Base-by-base conservation (phyloP, 108 stramenopile species). In the Nitzschia sp. region DNA sequence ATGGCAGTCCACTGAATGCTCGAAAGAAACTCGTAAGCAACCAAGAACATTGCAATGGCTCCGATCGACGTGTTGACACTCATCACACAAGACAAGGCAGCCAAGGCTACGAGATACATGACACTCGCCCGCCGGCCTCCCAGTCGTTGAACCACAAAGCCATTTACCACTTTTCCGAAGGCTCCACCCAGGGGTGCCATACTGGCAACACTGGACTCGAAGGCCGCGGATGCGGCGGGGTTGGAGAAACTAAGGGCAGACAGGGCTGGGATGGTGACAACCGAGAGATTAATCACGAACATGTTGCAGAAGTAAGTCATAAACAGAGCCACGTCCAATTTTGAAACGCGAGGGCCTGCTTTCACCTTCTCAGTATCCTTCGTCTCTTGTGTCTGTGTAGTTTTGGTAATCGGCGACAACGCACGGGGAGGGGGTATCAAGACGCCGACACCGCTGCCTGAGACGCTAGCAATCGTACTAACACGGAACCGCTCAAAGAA, bases 81-180 rank as follows among this genome's bases (percentile, higher is more conserved):
- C 53, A 75, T 68, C 2, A 29, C 50, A 11, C 56, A 17, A 2
- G 28, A 23, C 29, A 68, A 29, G 0, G 44, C 36, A 8, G 67
- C 48, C 27, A 75, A n/a, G 1, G 0, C 45, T 1, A 53, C 21
- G 13, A 75, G 33, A 41, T 82, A 78, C n/a, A 61, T 28, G 17
- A 44, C 53, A 23, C 36, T 50, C 2, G 77, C 19, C 27, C 44
- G 62, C 5, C 60, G 69, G 46, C 75, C 78, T 1, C 82, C 82
- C 5, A 79, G 19, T 5, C 19, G n/a, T 63, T 83, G 75, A 28
- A 70, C 72, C 6, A 84, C 82, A 71, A 79, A 77, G 25, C 82
- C 82, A 53, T 80, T 84, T 59, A 80, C 59, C 2, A 84, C 30
- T 31, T 84, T 84, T 17, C 82, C 82, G 26, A 73, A 27, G 32